Percentiles rank a stretch among this genome's conserved stretches.
Conservation (phyloP, 768 basidiomycete species). For the Leccinellum albellum region DNA sequence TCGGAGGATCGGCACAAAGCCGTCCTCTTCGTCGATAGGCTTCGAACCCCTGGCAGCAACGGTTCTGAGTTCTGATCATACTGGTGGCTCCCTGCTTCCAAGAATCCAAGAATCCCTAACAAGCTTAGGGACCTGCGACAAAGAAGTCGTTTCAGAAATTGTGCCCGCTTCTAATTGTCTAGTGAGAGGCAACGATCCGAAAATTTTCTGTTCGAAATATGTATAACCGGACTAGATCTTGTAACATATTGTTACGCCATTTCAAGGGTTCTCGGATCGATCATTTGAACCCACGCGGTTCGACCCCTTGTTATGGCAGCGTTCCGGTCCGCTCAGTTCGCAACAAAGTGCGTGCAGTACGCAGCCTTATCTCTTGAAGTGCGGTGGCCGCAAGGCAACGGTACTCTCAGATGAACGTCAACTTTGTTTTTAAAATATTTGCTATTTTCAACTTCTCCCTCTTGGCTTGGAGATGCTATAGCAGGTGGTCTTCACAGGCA, state of each 20-base stretch:
- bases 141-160: neutral
- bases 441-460: conserved; percentile 5
- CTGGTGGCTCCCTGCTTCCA: neutral
- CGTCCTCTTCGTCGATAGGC: neutral
- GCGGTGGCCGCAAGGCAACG: neutral
- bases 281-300: neutral
- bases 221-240: too few relatives aligned
- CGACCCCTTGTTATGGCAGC: neutral
- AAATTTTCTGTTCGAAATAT: too few relatives aligned
- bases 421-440: neutral
- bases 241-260: too few relatives aligned
- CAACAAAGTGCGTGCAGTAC: neutral
- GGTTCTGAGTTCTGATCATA: neutral
- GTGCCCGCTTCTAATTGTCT: too few relatives aligned
- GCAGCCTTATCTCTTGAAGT: neutral
- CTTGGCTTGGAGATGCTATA: neutral
- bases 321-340: neutral
- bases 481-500: neutral
- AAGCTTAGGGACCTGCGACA: too few relatives aligned
- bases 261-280: neutral
- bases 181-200: neutral
- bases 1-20: neutral
- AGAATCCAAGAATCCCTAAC: neutral
- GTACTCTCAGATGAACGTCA: neutral
- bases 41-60: neutral